Evolutionary conservation across 768 basidiomycete species (phyloP).

Genomic region (Boletus rubropictus): DNA sequence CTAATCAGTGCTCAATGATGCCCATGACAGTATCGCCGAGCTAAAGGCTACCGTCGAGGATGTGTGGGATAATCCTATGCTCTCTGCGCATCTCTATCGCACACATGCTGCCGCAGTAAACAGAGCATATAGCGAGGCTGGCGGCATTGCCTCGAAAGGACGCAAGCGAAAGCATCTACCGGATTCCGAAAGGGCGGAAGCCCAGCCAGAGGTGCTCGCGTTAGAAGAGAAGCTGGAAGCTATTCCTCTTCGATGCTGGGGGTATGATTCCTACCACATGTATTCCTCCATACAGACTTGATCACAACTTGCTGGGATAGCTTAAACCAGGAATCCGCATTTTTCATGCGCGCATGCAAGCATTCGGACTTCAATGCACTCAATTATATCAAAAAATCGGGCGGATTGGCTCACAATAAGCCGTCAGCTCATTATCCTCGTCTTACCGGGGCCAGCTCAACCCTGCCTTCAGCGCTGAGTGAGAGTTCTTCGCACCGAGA

Average conservation of each 20-base stretch:
- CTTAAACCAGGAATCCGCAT: slow-evolving; percentile 45
- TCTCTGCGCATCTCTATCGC: slow-evolving; percentile 52
- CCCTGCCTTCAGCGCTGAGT: not conserved
- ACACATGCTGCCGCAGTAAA: slow-evolving; percentile 46
- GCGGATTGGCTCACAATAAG: slow-evolving; percentile 17
- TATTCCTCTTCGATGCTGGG: slow-evolving; percentile 53
- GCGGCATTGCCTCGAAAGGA: slow-evolving; percentile 22
- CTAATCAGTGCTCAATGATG: not conserved
- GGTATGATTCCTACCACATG: slow-evolving; percentile 36
- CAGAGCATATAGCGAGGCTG: slow-evolving; percentile 32
- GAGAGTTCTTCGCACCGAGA: slow-evolving; percentile 20
- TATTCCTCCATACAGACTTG: not conserved
- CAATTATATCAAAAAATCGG: slow-evolving; percentile 22
- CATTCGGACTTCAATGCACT: slow-evolving; percentile 64
- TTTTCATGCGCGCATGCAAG: slow-evolving; percentile 60
- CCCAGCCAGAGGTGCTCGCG: slow-evolving; percentile 40
- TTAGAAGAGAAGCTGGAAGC: slow-evolving; percentile 49
- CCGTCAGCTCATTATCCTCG: not conserved
- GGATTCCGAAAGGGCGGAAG: slow-evolving; percentile 20
- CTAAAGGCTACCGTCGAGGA: slow-evolving; percentile 40
- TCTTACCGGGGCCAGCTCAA: not conserved
- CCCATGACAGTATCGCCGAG: slow-evolving; percentile 45
- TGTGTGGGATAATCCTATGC: slow-evolving; percentile 48
- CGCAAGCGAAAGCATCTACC: slow-evolving; percentile 34
- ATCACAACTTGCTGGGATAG: slow-evolving; percentile 30